Percentiles rank a stretch among this genome's conserved stretches.
Conservation (phyloP, 768 basidiomycete species). For the Leccinum aurantiacum region DNA sequence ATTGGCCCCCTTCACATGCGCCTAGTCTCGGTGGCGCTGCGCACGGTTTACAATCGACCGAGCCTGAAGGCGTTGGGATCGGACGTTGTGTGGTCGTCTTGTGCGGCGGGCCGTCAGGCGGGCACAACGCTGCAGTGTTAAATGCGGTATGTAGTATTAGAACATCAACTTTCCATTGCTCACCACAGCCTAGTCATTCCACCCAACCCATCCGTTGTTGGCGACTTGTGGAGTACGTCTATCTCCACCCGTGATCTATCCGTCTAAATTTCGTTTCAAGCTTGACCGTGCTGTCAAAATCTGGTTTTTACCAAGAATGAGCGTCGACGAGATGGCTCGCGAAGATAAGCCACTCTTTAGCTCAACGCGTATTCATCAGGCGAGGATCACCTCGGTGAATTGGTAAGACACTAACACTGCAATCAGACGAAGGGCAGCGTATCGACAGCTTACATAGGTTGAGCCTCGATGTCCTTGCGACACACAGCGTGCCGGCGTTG, state of each 20-base stretch:
- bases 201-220: conserved; percentile 59
- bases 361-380: conserved; percentile 62
- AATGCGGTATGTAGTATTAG: conserved; percentile 47
- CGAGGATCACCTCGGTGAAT: conserved; percentile 58
- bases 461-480: conserved; percentile 50
- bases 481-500: conserved; percentile 53
- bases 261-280: conserved; percentile 35
- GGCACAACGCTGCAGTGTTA: conserved; percentile 68
- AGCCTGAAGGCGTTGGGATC: conserved; percentile 57
- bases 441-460: conserved; percentile 43
- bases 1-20: conserved; percentile 51
- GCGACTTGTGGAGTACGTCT: conserved; percentile 74
- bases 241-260: neutral
- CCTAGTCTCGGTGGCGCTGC: conserved; percentile 65
- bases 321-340: conserved; percentile 43
- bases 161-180: conserved; percentile 1
- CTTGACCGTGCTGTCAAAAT: conserved; percentile 76
- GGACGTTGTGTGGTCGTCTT: conserved; percentile 64
- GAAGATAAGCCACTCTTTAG: conserved; percentile 81
- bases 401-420: conserved; percentile 44
- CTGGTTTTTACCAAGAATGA: conserved; percentile 55
- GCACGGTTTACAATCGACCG: conserved; percentile 62
- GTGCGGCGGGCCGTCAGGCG: conserved; percentile 70
- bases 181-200: conserved; percentile 55
- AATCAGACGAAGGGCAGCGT: neutral